A percentile compares a stretch with the other conserved stretches of the same genome.
phyloP scores from a whole-genome alignment of 352 stramenopile genomes.

The Globisporangium cederbergense region DNA sequence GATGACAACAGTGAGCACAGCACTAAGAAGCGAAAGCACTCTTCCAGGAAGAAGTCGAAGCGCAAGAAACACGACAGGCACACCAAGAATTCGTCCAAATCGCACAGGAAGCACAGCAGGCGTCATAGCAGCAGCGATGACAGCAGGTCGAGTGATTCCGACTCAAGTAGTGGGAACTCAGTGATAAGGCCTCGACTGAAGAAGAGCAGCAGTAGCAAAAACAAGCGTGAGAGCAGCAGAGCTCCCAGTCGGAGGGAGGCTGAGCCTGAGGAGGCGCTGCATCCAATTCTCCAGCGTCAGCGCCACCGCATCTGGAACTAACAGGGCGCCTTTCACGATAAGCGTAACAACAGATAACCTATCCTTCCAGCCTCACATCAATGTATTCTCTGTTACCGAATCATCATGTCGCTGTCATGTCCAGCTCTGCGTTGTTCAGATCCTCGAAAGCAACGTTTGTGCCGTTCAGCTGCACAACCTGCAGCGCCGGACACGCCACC shows the following conservation, averaged over 20 bases:
- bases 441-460: constrained; percentile 37
- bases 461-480: constrained; percentile 36
- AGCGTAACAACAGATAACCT: not conserved
- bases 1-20: constrained; percentile 11
- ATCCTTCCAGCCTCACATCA: not conserved
- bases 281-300: constrained; percentile 27
- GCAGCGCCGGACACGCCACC: constrained; percentile 42
- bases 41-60: constrained; percentile 20
- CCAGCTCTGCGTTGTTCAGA: constrained; percentile 22
- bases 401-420: not conserved
- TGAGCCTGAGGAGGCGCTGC: not conserved
- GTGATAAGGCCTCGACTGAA: not conserved
- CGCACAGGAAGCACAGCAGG: constrained; percentile 5
- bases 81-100: constrained; percentile 14
- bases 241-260: not conserved
- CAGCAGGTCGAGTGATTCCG: not conserved
- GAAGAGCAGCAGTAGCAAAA: constrained; percentile 8
- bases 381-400: not conserved
- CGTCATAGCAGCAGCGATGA: constrained; percentile 2
- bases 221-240: not conserved
- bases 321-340: not conserved
- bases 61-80: constrained; percentile 20
- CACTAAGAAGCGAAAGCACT: constrained; percentile 4
- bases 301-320: constrained; percentile 44
- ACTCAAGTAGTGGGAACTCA: not conserved